Percentiles rank a stretch among this genome's conserved stretches.
phyloP scores from a whole-genome alignment of 306 rosid genomes.

The Citrullus amarus region DNA sequence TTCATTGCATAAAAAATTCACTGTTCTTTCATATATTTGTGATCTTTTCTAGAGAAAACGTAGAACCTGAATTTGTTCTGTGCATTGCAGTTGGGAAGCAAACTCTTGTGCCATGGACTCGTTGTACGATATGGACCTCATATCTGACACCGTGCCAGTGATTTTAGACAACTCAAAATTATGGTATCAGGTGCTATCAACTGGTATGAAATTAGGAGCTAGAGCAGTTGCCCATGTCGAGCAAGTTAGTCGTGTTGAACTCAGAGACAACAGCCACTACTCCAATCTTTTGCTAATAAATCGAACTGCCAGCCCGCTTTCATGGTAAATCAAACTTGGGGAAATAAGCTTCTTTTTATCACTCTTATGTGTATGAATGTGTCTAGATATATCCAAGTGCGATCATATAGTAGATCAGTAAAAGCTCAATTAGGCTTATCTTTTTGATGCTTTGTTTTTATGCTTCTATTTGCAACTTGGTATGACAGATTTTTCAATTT shows the following conservation, averaged over 20 bases:
- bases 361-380: background rate
- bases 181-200: slow-evolving; percentile 61
- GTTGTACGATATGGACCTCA: slow-evolving; percentile 60
- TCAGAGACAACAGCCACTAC: slow-evolving; percentile 46
- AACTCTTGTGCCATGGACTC: slow-evolving; percentile 83
- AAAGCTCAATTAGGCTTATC: background rate
- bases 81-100: slow-evolving; percentile 52
- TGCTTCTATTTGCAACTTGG: background rate
- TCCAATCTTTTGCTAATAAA: slow-evolving; percentile 69
- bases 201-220: slow-evolving; percentile 70
- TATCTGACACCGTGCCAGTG: slow-evolving; percentile 64
- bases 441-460: background rate
- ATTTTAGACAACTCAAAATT: slow-evolving; percentile 79
- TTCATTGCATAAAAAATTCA: background rate
- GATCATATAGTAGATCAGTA: background rate
- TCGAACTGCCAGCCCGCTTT: slow-evolving; percentile 86
- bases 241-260: slow-evolving; percentile 44
- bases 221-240: slow-evolving; percentile 65
- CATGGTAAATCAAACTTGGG: slow-evolving; percentile 39
- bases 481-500: background rate
- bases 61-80: slow-evolving; percentile 10
- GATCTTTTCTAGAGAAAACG: background rate
- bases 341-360: background rate
- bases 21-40: background rate
- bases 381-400: background rate